phyloP scores from a whole-genome alignment of 1,284 basidiomycete species.

The Boletellus dicymbophilus region DNA sequence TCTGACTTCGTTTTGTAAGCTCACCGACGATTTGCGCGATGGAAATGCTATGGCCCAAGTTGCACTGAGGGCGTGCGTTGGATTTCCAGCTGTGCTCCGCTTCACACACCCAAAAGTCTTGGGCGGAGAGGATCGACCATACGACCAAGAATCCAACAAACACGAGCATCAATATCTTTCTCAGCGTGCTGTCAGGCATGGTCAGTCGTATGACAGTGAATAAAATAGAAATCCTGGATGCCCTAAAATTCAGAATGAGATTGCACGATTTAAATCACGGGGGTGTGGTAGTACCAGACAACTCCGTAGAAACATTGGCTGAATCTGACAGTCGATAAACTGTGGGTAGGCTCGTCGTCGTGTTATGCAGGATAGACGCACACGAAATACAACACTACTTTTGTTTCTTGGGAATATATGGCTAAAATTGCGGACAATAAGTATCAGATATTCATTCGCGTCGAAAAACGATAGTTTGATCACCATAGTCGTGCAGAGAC shows the following conservation, averaged over 20 bases:
- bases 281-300: no score
- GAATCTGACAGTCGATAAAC: no score
- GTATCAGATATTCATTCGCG: neutral
- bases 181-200: neutral
- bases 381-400: no score
- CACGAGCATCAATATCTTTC: neutral
- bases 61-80: neutral
- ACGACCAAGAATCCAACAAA: neutral
- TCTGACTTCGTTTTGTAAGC: neutral
- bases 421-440: neutral
- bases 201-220: neutral
- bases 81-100: neutral
- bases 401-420: neutral
- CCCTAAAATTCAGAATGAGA: neutral
- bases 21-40: neutral
- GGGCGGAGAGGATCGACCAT: neutral
- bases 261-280: neutral
- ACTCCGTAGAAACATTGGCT: no score
- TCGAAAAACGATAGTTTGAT: neutral
- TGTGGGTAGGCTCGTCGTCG: no score
- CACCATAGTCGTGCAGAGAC: slow-evolving; percentile 5
- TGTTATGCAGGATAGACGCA: no score
- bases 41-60: neutral
- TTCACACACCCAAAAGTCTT: neutral
- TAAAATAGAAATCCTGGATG: neutral